Conservation (phyloP, 2,329 filamentous ascomycete species). For the Fusarium anthophilum region DNA sequence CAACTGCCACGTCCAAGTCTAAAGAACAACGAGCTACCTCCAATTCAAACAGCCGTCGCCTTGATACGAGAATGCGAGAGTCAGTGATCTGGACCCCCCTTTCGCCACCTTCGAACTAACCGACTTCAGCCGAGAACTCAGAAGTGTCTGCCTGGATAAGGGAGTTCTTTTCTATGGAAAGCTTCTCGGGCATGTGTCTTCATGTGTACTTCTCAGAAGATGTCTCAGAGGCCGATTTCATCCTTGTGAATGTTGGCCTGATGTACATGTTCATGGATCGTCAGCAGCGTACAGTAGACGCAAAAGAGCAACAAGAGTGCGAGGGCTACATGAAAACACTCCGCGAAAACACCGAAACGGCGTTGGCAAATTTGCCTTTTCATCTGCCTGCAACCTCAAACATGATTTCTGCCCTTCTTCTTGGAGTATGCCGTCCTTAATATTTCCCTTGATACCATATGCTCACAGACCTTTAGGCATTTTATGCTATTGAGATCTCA, state of each 20-base stretch:
- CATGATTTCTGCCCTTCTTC: slow-evolving; percentile 39
- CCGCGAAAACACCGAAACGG: slow-evolving; percentile 45
- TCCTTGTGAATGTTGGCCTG: slow-evolving; percentile 47
- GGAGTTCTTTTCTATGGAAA: slow-evolving; percentile 43
- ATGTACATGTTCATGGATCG: slow-evolving; percentile 45
- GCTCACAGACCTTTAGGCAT: slow-evolving; percentile 37
- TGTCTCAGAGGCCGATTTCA: slow-evolving; percentile 46
- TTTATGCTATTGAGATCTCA: slow-evolving; percentile 47
- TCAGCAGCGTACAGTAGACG: slow-evolving; percentile 2
- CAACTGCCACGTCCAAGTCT: slow-evolving; percentile 30
- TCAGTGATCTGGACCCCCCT: slow-evolving; percentile 6
- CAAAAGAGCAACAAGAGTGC: slow-evolving; percentile 39
- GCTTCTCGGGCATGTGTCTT: slow-evolving; percentile 47
- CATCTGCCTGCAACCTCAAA: slow-evolving; percentile 45
- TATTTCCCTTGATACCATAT: too few species aligned
- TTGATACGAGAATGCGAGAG: slow-evolving; percentile 35
- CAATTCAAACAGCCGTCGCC: slow-evolving; percentile 37
- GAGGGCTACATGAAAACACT: slow-evolving; percentile 38
- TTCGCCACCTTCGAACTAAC: not conserved
- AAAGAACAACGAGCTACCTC: slow-evolving; percentile 34
- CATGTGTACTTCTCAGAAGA: slow-evolving; percentile 48
- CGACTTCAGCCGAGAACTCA: slow-evolving; percentile 29
- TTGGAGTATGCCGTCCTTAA: slow-evolving; percentile 27
- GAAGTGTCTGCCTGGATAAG: slow-evolving; percentile 43
- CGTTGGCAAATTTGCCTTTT: slow-evolving; percentile 44